phyloP scores from a whole-genome alignment of 1,284 basidiomycete species.

The Rugosomyces carneus region DNA sequence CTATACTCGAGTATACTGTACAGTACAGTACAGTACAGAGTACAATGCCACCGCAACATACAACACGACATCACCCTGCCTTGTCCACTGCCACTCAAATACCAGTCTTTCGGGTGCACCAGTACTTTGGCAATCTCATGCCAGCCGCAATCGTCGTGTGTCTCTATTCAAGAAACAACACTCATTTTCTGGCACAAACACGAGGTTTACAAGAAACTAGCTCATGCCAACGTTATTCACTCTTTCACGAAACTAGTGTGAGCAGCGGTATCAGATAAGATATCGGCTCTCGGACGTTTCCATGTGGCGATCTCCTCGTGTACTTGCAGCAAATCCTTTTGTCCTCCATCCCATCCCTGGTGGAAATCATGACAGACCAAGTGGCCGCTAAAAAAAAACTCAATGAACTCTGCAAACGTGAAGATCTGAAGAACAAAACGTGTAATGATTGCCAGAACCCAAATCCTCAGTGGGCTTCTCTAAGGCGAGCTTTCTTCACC shows the following conservation, averaged over 20 bases:
- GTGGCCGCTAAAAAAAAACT: constrained; percentile 61
- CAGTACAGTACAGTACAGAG: too few species aligned
- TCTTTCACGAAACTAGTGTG: neutral
- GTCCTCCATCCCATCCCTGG: constrained; percentile 9
- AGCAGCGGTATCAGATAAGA: constrained; percentile 3
- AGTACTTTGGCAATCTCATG: constrained; percentile 7
- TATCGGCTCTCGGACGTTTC: neutral
- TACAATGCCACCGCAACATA: too few species aligned
- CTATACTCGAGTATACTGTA: too few species aligned
- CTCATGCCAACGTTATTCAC: neutral
- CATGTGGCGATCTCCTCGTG: constrained; percentile 2
- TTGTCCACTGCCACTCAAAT: constrained; percentile 3
- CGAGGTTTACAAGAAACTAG: neutral
- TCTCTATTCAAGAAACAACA: neutral
- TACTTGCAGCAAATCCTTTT: neutral
- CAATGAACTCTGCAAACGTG: constrained; percentile 67
- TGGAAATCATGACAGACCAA: constrained; percentile 54
- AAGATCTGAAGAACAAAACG: constrained; percentile 66
- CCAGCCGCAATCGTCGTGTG: neutral
- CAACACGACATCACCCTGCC: neutral
- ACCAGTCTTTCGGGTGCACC: constrained; percentile 13
- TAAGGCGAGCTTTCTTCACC: constrained; percentile 41
- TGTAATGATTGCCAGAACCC: constrained; percentile 83
- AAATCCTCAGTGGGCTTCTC: constrained; percentile 88
- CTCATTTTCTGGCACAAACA: neutral